Conservation (phyloP, 2,329 filamentous ascomycete genomes). For the Exophiala viscosa region DNA sequence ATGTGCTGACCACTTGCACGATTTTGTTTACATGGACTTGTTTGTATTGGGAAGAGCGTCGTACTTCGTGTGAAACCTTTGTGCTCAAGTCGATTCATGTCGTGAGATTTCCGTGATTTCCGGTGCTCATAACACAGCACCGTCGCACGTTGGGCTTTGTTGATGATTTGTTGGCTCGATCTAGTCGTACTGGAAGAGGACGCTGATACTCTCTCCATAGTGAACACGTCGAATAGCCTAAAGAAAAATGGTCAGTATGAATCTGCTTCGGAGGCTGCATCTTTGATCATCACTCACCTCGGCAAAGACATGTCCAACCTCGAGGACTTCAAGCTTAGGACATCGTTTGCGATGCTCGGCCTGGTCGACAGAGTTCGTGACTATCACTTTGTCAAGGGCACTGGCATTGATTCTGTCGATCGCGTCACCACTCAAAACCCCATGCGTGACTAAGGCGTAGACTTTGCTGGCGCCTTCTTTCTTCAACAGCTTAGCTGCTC, state of each 20-base stretch:
- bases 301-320: slow-evolving; percentile 83
- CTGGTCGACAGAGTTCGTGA: slow-evolving; percentile 94
- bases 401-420: slow-evolving; percentile 92
- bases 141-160: neutral
- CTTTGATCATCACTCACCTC: slow-evolving; percentile 55
- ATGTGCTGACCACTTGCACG: neutral
- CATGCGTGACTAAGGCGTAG: slow-evolving; percentile 90
- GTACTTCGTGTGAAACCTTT: neutral
- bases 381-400: slow-evolving; percentile 85
- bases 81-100: neutral
- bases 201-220: slow-evolving; percentile 95
- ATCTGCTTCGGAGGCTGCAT: neutral
- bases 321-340: slow-evolving; percentile 85
- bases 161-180: neutral
- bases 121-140: too few species aligned
- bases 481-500: slow-evolving; percentile 94
- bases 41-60: neutral
- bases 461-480: slow-evolving; percentile 85
- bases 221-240: slow-evolving; percentile 89
- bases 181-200: slow-evolving; percentile 81
- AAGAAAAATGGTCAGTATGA: slow-evolving; percentile 28
- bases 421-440: slow-evolving; percentile 90
- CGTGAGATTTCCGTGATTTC: too few species aligned
- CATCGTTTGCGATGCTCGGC: slow-evolving; percentile 72
- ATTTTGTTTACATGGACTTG: too few species aligned